A percentile compares a stretch with the other conserved stretches of the same genome.
phyloP scores from a whole-genome alignment of 2,329 filamentous ascomycete species.

The Aspergillus japonicus region DNA sequence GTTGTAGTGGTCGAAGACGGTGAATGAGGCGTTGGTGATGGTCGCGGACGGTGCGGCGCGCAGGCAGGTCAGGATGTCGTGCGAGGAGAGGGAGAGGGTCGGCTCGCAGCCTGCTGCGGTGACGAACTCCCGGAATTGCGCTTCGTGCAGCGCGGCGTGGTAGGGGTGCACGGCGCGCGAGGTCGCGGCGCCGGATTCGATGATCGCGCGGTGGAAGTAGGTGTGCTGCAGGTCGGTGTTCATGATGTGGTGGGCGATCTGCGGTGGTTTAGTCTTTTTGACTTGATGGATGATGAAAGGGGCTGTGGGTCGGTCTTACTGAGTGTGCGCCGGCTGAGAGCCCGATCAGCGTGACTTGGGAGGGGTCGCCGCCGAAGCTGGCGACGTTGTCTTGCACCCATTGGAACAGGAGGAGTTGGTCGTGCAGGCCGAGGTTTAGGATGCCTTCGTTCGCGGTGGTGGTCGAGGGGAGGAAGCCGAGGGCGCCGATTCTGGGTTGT shows the following conservation, averaged over 20 bases:
- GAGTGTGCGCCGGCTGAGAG: constrained; percentile 14
- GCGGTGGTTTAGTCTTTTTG: not conserved
- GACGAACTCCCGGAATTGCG: constrained; percentile 47
- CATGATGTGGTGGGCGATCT: constrained; percentile 69
- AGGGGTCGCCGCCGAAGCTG: constrained; percentile 9
- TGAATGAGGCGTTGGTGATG: constrained; percentile 42
- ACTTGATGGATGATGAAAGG: not conserved
- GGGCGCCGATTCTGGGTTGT: constrained; percentile 35
- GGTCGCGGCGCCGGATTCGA: constrained; percentile 49
- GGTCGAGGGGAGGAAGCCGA: constrained; percentile 57
- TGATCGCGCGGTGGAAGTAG: constrained; percentile 48
- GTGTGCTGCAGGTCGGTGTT: constrained; percentile 35
- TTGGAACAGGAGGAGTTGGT: constrained; percentile 37
- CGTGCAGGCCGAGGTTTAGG: constrained; percentile 18
- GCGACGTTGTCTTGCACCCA: constrained; percentile 14
- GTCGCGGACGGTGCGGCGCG: constrained; percentile 38
- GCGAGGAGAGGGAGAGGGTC: constrained; percentile 21
- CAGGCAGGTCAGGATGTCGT: constrained; percentile 43
- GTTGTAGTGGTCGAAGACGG: constrained; percentile 48
- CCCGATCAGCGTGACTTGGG: constrained; percentile 10
- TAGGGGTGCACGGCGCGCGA: constrained; percentile 49
- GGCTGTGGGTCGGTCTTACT: constrained; percentile 18
- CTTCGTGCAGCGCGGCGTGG: constrained; percentile 42
- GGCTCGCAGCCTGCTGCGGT: constrained; percentile 33
- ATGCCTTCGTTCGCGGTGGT: constrained; percentile 5